A percentile compares a stretch with the other conserved stretches of the same genome.
Evolutionary conservation across 257 asterid species (phyloP).

Genomic region (Penstemon davidsonii): DNA sequence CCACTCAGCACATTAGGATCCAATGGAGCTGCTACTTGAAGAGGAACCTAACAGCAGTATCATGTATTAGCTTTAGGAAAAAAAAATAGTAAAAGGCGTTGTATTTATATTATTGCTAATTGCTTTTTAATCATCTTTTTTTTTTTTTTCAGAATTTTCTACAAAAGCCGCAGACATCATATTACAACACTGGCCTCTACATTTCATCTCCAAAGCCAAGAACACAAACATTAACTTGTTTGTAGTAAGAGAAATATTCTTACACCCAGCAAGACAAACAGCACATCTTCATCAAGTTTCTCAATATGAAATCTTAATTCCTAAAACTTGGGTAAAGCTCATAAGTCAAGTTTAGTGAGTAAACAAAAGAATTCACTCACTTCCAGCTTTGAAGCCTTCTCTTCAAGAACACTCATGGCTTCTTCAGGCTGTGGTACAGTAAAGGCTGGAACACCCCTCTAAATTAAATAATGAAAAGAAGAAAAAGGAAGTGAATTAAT

Average conservation of each 20-base stretch:
- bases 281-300: constrained; percentile 14
- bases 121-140: constrained; percentile 9
- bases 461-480: constrained; percentile 14
- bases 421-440: constrained; percentile 73
- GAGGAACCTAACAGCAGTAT: constrained; percentile 58
- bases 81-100: background rate
- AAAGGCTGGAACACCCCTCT: constrained; percentile 61
- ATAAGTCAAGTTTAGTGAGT: constrained; percentile 15
- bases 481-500: constrained; percentile 11
- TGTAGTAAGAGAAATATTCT: constrained; percentile 7
- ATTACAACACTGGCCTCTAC: constrained; percentile 1
- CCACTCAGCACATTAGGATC: constrained; percentile 69
- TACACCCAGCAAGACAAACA: constrained; percentile 17
- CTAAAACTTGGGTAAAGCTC: constrained; percentile 3
- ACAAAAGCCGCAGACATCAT: background rate
- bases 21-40: constrained; percentile 76
- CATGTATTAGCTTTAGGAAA: constrained; percentile 24
- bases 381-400: constrained; percentile 55
- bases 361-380: constrained; percentile 43
- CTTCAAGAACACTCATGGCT: constrained; percentile 64
- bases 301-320: constrained; percentile 8
- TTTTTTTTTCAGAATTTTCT: background rate
- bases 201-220: constrained; percentile 9
- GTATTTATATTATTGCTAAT: background rate
- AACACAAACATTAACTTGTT: background rate